Evolutionary conservation across 257 asterid species (phyloP).

Genomic region (Penstemon barbatus): DNA sequence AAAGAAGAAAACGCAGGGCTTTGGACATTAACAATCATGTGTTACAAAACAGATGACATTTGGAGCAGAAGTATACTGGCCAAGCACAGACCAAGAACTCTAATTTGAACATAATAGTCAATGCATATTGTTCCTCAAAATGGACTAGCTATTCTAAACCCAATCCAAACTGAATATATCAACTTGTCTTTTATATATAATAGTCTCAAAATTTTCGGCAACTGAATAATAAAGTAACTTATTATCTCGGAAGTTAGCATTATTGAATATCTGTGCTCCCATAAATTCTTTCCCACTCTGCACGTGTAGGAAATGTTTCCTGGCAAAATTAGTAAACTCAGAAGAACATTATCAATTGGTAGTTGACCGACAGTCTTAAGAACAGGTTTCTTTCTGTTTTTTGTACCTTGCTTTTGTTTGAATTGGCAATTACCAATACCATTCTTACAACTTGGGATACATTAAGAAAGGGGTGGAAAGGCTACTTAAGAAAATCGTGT

Average conservation of each 20-base stretch:
- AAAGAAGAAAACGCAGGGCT: conserved; percentile 11
- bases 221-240: conserved; percentile 6
- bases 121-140: conserved; percentile 13
- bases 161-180: conserved; percentile 1
- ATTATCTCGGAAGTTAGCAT: background rate
- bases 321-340: conserved; percentile 7
- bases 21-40: background rate
- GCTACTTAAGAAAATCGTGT: background rate
- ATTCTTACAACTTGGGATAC: conserved; percentile 20
- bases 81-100: conserved; percentile 16
- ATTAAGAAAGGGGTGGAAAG: conserved; percentile 5
- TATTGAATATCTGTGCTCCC: background rate
- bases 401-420: conserved; percentile 8
- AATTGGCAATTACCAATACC: conserved; percentile 21
- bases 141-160: conserved; percentile 4
- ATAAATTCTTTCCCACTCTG: too few relatives aligned
- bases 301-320: background rate
- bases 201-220: conserved; percentile 13
- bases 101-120: conserved; percentile 10
- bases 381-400: conserved; percentile 7
- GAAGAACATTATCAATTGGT: conserved; percentile 16
- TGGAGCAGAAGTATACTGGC: background rate
- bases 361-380: conserved; percentile 17
- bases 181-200: background rate
- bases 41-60: background rate